Evolutionary conservation across 148 eudicot species (phyloP).

Genomic region (Vaccinium vitisidaea): DNA sequence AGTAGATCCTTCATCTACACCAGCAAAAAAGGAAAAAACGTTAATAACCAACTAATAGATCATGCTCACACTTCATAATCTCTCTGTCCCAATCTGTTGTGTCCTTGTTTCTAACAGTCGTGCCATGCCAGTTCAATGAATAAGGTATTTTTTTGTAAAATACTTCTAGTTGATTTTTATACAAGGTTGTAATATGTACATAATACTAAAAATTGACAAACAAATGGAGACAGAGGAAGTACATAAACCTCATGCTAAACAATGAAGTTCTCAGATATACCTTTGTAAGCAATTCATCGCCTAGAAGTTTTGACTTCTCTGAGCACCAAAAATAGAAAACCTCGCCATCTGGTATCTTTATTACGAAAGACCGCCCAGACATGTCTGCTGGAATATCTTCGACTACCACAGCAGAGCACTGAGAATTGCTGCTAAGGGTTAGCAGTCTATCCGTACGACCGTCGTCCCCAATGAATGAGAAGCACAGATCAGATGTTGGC

Average conservation of each 20-base stretch:
- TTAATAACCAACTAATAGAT: not conserved
- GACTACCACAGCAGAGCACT: slow-evolving; percentile 43
- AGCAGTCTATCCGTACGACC: slow-evolving; percentile 65
- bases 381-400: slow-evolving; percentile 68
- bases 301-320: slow-evolving; percentile 75
- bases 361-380: slow-evolving; percentile 75
- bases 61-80: not conserved
- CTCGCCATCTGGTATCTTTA: slow-evolving; percentile 42
- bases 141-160: not conserved
- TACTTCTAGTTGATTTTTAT: not conserved
- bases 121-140: not conserved
- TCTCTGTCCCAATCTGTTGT: not conserved
- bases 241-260: not conserved
- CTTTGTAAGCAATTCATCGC: slow-evolving; percentile 77
- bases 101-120: not conserved
- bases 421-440: slow-evolving; percentile 46
- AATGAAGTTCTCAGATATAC: slow-evolving; percentile 27
- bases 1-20: slow-evolving; percentile 81
- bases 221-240: not conserved
- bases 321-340: slow-evolving; percentile 82
- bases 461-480: slow-evolving; percentile 77
- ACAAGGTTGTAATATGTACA: not conserved
- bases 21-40: not conserved
- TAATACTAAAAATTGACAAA: not conserved
- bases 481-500: slow-evolving; percentile 79